Evolutionary conservation across 73 alveolate species (phyloP).

Genomic region (Effrenium voratum): DNA sequence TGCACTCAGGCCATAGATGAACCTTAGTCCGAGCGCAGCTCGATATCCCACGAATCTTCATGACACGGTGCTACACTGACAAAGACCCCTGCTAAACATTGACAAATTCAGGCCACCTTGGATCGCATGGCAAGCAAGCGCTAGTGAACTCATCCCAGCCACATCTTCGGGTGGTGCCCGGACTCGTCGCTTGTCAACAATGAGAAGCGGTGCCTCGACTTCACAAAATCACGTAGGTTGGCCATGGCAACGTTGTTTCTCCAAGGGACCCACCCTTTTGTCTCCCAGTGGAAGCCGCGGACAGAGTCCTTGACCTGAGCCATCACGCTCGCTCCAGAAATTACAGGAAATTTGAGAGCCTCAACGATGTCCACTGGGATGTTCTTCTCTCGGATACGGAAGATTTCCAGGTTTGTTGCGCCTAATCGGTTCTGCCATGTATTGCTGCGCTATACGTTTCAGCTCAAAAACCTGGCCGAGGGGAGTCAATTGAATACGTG

Average conservation of each 20-base stretch:
- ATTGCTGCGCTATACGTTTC: too few relatives aligned
- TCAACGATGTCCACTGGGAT: conserved; percentile 90
- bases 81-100: too few relatives aligned
- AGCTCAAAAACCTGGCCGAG: too few relatives aligned
- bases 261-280: conserved; percentile 43
- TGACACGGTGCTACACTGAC: too few relatives aligned
- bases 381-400: conserved; percentile 91
- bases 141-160: background rate
- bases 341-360: background rate
- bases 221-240: background rate
- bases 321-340: background rate
- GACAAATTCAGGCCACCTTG: too few relatives aligned
- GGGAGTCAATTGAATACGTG: too few relatives aligned
- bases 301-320: conserved; percentile 68
- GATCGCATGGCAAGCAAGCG: too few relatives aligned
- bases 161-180: conserved; percentile 92
- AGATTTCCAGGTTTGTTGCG: conserved; percentile 82
- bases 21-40: conserved; percentile 10
- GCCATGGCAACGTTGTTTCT: background rate
- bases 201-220: conserved; percentile 34
- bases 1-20: conserved; percentile 85
- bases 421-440: background rate
- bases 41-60: too few relatives aligned
- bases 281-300: conserved; percentile 94
- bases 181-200: conserved; percentile 75